A percentile compares a stretch with the other conserved stretches of the same genome.
These are phyloP conservation scores for Pythium plurisporium DNA, from an alignment of 352 stramenopile genomes.

Conservation along the genomic window DNA sequence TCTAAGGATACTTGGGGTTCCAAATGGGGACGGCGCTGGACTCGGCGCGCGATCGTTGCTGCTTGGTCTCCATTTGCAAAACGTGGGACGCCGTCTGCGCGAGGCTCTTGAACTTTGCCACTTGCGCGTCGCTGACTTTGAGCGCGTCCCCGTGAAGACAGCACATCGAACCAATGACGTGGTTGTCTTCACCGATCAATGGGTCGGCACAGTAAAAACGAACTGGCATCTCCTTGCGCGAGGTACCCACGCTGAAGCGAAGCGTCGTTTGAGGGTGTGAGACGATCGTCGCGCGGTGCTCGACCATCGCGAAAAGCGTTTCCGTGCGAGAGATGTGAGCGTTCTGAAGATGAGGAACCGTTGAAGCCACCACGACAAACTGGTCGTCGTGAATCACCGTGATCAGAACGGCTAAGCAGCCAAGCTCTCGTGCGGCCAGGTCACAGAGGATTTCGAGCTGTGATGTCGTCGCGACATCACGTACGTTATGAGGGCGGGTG, in stretches of 20 bases:
- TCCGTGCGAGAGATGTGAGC: no score
- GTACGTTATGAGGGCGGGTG: no score
- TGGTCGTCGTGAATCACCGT: no score
- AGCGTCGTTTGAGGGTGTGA: no score
- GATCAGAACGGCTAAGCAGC: no score
- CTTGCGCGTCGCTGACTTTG: conserved; percentile 45
- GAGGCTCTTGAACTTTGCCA: conserved; percentile 40
- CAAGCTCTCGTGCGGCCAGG: conserved; percentile 39
- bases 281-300: no score
- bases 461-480: no score
- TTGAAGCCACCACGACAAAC: no score
- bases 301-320: no score
- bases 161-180: conserved; percentile 49
- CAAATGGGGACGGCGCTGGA: no score
- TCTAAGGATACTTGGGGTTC: no score
- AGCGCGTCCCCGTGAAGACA: conserved; percentile 37
- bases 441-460: conserved; percentile 61
- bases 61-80: neutral
- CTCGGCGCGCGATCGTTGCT: neutral
- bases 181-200: conserved; percentile 31
- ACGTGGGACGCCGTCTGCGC: conserved; percentile 20
- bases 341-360: no score
- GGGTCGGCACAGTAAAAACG: conserved; percentile 70
- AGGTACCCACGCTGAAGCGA: conserved; percentile 30
- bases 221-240: conserved; percentile 24